Evolutionary conservation across 2,329 filamentous ascomycete genomes (phyloP).

Genomic region (Aspergillus vadensis): DNA sequence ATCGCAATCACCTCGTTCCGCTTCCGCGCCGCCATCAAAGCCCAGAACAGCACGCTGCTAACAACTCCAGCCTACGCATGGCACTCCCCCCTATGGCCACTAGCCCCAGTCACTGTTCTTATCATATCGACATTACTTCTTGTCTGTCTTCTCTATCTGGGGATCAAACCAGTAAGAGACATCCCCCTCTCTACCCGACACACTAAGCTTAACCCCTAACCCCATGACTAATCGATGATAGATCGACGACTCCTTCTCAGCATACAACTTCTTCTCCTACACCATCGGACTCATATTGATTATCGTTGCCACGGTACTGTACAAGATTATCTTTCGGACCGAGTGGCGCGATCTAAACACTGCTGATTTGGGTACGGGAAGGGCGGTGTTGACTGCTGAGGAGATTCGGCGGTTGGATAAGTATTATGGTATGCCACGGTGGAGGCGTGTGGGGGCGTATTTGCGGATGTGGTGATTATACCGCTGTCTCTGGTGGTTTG

Average conservation of each 20-base stretch:
- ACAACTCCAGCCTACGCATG: constrained; percentile 29
- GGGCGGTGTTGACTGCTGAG: not conserved
- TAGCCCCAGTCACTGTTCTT: constrained; percentile 23
- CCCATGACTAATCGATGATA: not conserved
- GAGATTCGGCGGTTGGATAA: constrained; percentile 10
- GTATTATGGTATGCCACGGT: constrained; percentile 11
- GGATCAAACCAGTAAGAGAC: constrained; percentile 7
- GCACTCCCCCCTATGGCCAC: constrained; percentile 31
- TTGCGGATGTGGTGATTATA: constrained; percentile 10
- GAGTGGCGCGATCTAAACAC: constrained; percentile 11
- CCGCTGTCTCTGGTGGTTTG: too few relatives aligned
- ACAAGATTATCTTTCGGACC: constrained; percentile 10
- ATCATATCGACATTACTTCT: constrained; percentile 1
- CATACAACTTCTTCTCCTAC: constrained; percentile 13
- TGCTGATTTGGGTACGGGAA: constrained; percentile 9
- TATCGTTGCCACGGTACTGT: not conserved
- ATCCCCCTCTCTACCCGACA: not conserved
- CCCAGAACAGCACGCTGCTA: constrained; percentile 27
- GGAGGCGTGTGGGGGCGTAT: constrained; percentile 14
- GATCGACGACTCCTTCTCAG: constrained; percentile 2
- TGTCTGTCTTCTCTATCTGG: constrained; percentile 3
- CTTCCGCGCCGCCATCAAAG: constrained; percentile 31
- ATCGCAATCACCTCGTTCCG: constrained; percentile 35
- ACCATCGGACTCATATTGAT: constrained; percentile 12
- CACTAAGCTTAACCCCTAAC: too few relatives aligned